phyloP scores from a whole-genome alignment of 495 filamentous ascomycete genomes.

The Trichoderma erinaceum region DNA sequence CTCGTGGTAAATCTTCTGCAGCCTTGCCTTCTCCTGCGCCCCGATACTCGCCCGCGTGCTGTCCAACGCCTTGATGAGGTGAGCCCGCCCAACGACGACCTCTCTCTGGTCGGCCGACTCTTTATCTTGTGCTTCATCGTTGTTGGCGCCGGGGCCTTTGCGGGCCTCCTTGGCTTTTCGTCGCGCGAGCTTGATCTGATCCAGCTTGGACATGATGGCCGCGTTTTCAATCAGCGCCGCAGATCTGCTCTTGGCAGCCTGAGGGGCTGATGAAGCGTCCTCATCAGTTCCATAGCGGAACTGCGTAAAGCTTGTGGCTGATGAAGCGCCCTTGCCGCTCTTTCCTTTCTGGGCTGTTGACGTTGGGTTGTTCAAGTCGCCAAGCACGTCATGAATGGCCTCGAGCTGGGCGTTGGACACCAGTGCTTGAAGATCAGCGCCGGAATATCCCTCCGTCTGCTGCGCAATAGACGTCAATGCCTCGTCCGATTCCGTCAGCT shows the following conservation, averaged over 20 bases:
- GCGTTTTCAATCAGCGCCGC: constrained; percentile 61
- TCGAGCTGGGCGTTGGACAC: constrained; percentile 96
- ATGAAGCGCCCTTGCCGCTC: constrained; percentile 29
- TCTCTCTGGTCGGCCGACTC: constrained; percentile 47
- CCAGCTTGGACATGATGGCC: constrained; percentile 66
- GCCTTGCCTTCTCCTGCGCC: constrained; percentile 60
- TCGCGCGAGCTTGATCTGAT: constrained; percentile 61
- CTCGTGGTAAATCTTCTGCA: constrained; percentile 80
- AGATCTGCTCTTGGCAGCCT: constrained; percentile 31
- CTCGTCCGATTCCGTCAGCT: constrained; percentile 47
- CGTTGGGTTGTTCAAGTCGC: constrained; percentile 45
- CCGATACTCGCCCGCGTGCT: constrained; percentile 82
- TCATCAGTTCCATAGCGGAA: constrained; percentile 71
- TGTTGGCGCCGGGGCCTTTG: constrained; percentile 25
- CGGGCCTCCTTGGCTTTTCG: constrained; percentile 52
- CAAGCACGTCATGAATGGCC: constrained; percentile 88
- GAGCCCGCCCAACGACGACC: constrained; percentile 80
- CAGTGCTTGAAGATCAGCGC: constrained; percentile 90
- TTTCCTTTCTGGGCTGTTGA: constrained; percentile 25
- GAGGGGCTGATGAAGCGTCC: constrained; percentile 36
- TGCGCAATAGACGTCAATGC: constrained; percentile 62
- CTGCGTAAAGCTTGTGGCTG: constrained; percentile 59
- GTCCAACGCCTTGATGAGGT: constrained; percentile 68
- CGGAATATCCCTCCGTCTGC: constrained; percentile 84
- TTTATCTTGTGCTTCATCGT: constrained; percentile 29